Evolutionary conservation across 306 rosid species (phyloP), one percentile per base, ranked within the genome.

Genomic region (Castanopsis chinensis): DNA sequence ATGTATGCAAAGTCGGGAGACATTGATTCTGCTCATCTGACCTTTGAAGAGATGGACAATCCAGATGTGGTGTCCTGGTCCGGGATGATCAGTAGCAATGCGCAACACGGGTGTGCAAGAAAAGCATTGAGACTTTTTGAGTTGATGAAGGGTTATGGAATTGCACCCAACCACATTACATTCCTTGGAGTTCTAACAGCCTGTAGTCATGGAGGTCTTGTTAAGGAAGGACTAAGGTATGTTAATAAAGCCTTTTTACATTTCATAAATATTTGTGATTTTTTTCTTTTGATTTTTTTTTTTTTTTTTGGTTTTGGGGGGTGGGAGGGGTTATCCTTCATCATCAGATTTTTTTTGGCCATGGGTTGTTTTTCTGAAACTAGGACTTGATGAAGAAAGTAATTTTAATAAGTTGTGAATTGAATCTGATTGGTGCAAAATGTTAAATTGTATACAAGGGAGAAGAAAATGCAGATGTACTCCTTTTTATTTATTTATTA

Each of bases 1-100:
- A 88, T 88, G 94, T 90, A 90, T 79, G 89, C 90, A 41, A 90
- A 90, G 59, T 90, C 86, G 2, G 94, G 92, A 68, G 88, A 88
- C 77, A 78, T 86, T 32, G 71, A 76, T 52, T 84, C 83, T 0
- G 89, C 94, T 49, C 58, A 71, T 68, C 72, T 69, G 52, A 86
- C 86, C 71, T 88, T 88, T 77, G 74, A 72, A 77, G 86, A 88
- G 82, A 88, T 37, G 3, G 75, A 80, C 78, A 86, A 79, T 71
- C 89, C 83, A 51, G 89, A 90, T 55, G 86, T 80, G 10, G 90
- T 90, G 56, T 84, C 93, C 49, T 90, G 91, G 93, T 84, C 93
- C 6, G 88, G 82, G 69, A 86, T 86, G 85, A 88, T 90, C 28
- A 76, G 82, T 74, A 79, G 91, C 80, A 53, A 81, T 32, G 93